A percentile compares a stretch with the other conserved stretches of the same genome.
Evolutionary conservation across 1,284 basidiomycete genomes (phyloP).

Genomic region (Malassezia nana): DNA sequence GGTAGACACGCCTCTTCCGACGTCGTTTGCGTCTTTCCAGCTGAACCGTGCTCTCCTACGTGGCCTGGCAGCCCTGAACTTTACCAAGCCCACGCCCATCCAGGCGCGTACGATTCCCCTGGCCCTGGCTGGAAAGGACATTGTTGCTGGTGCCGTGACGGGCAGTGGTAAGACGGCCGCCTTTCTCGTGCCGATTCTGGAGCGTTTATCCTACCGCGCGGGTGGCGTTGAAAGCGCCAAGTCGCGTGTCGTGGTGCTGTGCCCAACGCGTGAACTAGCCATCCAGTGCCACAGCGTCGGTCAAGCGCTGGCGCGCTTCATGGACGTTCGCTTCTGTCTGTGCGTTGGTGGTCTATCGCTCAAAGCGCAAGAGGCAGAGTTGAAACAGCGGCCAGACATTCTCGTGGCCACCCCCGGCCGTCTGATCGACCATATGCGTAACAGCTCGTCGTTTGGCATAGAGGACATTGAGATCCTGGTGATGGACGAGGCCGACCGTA

Average conservation of each 20-base stretch:
- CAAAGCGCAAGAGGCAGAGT: conserved; percentile 45
- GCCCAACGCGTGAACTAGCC: conserved; percentile 53
- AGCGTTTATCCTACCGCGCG: conserved; percentile 50
- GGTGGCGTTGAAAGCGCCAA: conserved; percentile 6
- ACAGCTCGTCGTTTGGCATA: conserved; percentile 83
- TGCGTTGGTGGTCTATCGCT: conserved; percentile 21
- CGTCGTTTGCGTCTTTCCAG: conserved; percentile 69
- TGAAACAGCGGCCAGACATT: conserved; percentile 49
- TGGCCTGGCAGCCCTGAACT: conserved; percentile 69
- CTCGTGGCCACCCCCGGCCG: conserved; percentile 53
- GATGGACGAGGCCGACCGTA: conserved; percentile 92
- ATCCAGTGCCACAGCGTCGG: conserved; percentile 48
- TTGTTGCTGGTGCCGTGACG: conserved; percentile 73
- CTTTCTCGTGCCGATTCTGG: conserved; percentile 79
- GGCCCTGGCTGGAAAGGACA: conserved; percentile 49
- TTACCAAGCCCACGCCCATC: conserved; percentile 77
- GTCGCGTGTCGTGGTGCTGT: conserved; percentile 49
- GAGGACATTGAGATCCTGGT: conserved; percentile 87
- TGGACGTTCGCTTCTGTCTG: conserved; percentile 22
- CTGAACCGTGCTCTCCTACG: conserved; percentile 80
- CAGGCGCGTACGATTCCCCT: conserved; percentile 53
- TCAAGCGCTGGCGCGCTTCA: conserved; percentile 28
- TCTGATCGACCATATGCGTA: conserved; percentile 60
- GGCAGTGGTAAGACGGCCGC: conserved; percentile 86
- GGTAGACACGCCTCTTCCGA: conserved; percentile 19